Conservation (phyloP, 2,329 filamentous ascomycete genomes). For the Ceratocystis alfenasii region DNA sequence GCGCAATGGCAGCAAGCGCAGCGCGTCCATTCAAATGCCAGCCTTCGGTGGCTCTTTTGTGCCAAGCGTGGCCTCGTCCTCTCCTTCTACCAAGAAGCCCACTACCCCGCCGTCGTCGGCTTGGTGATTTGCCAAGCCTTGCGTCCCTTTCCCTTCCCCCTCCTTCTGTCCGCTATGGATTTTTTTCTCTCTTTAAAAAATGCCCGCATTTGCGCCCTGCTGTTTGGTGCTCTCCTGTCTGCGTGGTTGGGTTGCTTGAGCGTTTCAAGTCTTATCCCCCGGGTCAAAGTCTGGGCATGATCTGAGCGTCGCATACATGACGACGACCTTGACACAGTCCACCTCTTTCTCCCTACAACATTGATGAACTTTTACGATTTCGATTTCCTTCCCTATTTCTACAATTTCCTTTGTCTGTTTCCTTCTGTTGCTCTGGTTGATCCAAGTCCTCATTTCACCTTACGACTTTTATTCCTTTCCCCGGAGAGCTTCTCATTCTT, state of each 20-base stretch:
- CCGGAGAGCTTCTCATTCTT: background rate
- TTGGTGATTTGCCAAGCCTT: background rate
- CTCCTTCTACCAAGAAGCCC: background rate
- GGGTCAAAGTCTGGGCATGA: background rate
- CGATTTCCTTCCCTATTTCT: background rate
- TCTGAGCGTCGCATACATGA: background rate
- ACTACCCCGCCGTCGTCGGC: conserved; percentile 2
- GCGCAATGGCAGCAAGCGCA: conserved; percentile 9
- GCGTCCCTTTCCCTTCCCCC: background rate
- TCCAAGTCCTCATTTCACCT: background rate
- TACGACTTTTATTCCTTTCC: background rate
- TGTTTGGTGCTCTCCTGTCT: background rate
- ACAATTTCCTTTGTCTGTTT: conserved; percentile 1
- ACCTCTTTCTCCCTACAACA: background rate
- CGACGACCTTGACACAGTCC: background rate
- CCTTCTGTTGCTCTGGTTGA: background rate
- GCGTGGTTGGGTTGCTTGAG: background rate
- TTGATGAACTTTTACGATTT: conserved; percentile 11
- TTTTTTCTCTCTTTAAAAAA: background rate
- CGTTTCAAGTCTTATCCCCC: background rate
- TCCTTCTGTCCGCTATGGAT: no score
- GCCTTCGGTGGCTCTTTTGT: conserved; percentile 16
- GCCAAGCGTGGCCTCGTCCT: background rate
- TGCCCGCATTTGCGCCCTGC: background rate
- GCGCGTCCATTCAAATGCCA: conserved; percentile 18